Base-by-base conservation (phyloP, 2,329 filamentous ascomycete species). In the Cadophora gregata region DNA sequence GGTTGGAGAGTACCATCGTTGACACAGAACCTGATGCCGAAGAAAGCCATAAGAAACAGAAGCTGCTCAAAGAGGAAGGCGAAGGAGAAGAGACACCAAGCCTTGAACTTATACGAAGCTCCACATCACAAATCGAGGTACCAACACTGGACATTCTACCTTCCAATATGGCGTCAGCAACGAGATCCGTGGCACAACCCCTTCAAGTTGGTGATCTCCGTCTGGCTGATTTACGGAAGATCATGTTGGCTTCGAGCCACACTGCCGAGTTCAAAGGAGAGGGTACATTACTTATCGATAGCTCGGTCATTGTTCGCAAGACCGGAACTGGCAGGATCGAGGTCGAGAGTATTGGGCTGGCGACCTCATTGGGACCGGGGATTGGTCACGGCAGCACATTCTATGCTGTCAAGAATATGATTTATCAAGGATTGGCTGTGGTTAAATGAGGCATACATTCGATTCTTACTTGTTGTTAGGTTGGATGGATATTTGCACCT, bases 181-280 rank as follows among this genome's bases (percentile, higher is more conserved):
- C 91, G 8, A 86, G 92, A 68, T 90, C 92, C 3, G 88, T 91
- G 38, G 90, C 93, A 0, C 93, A 95, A 70, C 93, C 96, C 12
- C 88, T 99, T 55, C 96, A 98, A 77, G 96, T 99, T 3, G 96
- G 96, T 69, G 96, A 99, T 78, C 81, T 98, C 50, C 87, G 95
- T 25, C 86, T 99, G 21, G 93, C 95, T 0, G 94, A 98, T 77
- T 82, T 99, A 66, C 86, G 96, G 61, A 90, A 92, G 67, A 86
- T 94, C 24, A 92, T 99, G 88, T 90, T 93, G 74, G 84, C 86
- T 16, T 86, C 90, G 3, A 93, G 94, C 0, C 93, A 97, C 80
- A 89, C 88, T 16, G 95, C 95, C 0, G 96, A 97, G 78, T 97
- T 98, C 79, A 86, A 93, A 59, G 96, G 96, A 59, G 95, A 98